Evolutionary conservation across 1,139 yeast genomes (phyloP), one percentile per base, ranked within the genome.

Genomic region (Trichomonascaceae sp.): DNA sequence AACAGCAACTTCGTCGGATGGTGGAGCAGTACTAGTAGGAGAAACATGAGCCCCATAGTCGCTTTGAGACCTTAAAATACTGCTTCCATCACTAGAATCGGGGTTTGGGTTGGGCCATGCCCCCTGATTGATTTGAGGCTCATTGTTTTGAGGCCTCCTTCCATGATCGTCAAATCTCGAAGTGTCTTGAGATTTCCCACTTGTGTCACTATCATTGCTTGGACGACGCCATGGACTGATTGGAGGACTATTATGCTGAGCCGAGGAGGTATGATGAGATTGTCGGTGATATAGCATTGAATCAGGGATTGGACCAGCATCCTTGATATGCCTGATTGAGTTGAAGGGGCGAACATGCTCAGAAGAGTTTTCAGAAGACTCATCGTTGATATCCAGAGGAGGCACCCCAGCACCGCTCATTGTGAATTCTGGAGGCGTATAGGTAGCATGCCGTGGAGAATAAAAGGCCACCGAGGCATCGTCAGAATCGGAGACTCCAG

Each of bases 391-490:
- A 15, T 36, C 41, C 41, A 36, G 41, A 13, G 9, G 41, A 36
- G 41, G 41, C 4, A 36, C 17, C 2, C 41, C 41, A 36, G 7
- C 13, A 13, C 41, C 45, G 10, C 39, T 17, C 17, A 48, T 47
- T 24, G 48, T 47, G 45, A 54, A 27, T 30, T 45, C 50, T 9
- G 56, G 45, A 20, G 53, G 41, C 12, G 51, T 24, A 27, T 49
- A 15, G 18, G 52, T 45, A 30, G 47, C 51, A 18, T 47, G 43
- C 10, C 41, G 17, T 36, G 51, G 44, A 1, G 49, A 51, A 30
- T 53, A 50, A 39, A 47, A 46, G 30, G 47, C 36, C 43, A 22
- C 48, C 9, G 53, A 43, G 27, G 50, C 53, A 20, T 51, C 54
- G 19, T 48, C 51, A 27, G 53, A 51, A 20, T 48, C 48, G 1